A percentile compares a stretch with the other conserved stretches of the same genome.
Conservation (phyloP, 2,329 filamentous ascomycete genomes). For the Graphium sp. region DNA sequence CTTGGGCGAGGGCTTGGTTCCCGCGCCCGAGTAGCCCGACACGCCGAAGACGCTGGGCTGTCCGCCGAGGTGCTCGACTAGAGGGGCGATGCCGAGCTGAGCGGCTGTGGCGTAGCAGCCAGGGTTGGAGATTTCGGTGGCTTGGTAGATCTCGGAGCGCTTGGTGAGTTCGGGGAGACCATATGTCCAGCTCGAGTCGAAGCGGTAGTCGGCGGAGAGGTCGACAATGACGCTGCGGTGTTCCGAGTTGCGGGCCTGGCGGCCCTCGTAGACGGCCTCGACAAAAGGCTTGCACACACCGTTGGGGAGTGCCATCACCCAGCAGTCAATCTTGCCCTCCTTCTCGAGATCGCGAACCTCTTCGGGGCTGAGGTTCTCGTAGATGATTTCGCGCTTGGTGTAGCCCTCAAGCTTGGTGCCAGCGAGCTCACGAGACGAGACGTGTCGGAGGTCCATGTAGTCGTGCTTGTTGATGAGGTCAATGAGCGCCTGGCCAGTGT, state of each 20-base stretch:
- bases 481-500: conserved; percentile 84
- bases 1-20: conserved; percentile 86
- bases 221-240: conserved; percentile 70
- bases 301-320: conserved; percentile 95
- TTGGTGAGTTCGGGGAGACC: conserved; percentile 75
- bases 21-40: conserved; percentile 85
- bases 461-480: conserved; percentile 76
- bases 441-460: conserved; percentile 75
- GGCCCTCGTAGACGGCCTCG: conserved; percentile 64
- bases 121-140: conserved; percentile 77
- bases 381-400: conserved; percentile 77
- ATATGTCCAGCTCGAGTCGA: conserved; percentile 74
- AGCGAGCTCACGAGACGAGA: conserved; percentile 82
- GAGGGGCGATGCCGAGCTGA: conserved; percentile 73
- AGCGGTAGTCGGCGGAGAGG: conserved; percentile 91
- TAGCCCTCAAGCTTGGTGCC: conserved; percentile 83
- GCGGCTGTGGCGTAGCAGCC: conserved; percentile 92
- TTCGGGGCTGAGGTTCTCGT: conserved; percentile 78
- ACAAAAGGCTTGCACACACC: conserved; percentile 89
- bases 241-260: conserved; percentile 21
- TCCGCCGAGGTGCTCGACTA: conserved; percentile 60
- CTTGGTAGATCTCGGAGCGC: conserved; percentile 57
- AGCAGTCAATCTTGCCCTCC: conserved; percentile 76
- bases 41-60: conserved; percentile 78
- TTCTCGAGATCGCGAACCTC: conserved; percentile 76